These are phyloP conservation scores for Phanerochaete sordida DNA, from an alignment of 768 basidiomycete species.

Conservation along the genomic window DNA sequence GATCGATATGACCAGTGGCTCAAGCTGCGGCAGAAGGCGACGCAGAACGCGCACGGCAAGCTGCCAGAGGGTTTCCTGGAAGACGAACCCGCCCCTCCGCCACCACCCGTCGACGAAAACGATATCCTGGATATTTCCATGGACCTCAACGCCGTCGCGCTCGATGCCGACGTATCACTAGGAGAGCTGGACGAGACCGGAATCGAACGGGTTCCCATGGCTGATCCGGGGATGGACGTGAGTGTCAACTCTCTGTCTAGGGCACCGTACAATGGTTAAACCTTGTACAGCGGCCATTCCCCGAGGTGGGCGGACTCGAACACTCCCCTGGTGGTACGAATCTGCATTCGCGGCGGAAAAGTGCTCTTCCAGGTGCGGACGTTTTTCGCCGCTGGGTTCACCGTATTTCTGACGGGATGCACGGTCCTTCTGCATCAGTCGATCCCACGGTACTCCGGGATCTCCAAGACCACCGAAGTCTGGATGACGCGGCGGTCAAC, in stretches of 20 bases:
- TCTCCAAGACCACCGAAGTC: constrained; percentile 81
- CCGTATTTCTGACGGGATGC: constrained; percentile 5
- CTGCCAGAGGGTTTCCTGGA: constrained; percentile 71
- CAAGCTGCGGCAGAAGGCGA: constrained; percentile 72
- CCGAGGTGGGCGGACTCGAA: constrained; percentile 61
- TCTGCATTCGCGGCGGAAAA: constrained; percentile 91
- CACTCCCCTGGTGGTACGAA: constrained; percentile 49
- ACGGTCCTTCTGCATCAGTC: constrained; percentile 41
- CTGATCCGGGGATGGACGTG: constrained; percentile 85
- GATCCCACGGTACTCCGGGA: constrained; percentile 88
- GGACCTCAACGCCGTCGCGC: constrained; percentile 81
- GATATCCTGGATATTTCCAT: constrained; percentile 88
- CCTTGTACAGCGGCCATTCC: constrained; percentile 54
- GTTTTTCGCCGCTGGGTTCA: constrained; percentile 12
- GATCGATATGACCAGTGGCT: constrained; percentile 89
- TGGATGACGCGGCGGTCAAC: constrained; percentile 44
- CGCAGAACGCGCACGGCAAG: constrained; percentile 65
- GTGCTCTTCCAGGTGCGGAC: constrained; percentile 80
- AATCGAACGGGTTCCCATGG: constrained; percentile 87
- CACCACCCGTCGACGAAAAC: constrained; percentile 75
- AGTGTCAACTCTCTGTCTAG: constrained; percentile 30
- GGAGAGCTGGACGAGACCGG: constrained; percentile 75
- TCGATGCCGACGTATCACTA: constrained; percentile 60
- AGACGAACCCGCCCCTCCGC: constrained; percentile 68
- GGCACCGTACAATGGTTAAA: neutral